These are phyloP conservation scores for Incumbomyces lentus DNA, from an alignment of 2,329 filamentous ascomycete genomes.

Conservation along the genomic window DNA sequence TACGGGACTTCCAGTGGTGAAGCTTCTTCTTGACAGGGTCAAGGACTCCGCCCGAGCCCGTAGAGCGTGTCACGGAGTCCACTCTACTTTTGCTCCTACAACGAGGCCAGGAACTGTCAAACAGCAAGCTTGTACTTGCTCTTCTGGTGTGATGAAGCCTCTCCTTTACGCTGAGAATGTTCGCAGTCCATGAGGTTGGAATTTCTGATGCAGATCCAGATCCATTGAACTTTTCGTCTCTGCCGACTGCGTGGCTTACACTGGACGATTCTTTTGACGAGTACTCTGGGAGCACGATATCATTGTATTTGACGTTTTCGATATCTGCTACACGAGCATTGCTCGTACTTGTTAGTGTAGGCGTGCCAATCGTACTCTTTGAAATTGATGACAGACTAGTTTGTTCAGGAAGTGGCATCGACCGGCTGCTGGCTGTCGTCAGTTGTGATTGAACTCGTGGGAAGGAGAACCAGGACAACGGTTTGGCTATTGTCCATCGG, in stretches of 20 bases:
- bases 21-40: constrained; percentile 10
- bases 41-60: not conserved
- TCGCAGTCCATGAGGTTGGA: not conserved
- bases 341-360: constrained; percentile 20
- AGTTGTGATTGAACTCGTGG: constrained; percentile 2
- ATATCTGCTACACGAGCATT: constrained; percentile 17
- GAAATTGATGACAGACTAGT: constrained; percentile 17
- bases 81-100: not conserved
- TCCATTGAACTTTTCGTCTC: not conserved
- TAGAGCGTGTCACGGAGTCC: not conserved
- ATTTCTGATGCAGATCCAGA: not conserved
- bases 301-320: constrained; percentile 17
- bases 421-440: constrained; percentile 9
- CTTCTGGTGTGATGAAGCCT: constrained; percentile 4
- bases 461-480: constrained; percentile 19
- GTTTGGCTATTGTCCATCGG: not conserved
- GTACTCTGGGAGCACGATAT: constrained; percentile 9
- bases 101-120: not conserved
- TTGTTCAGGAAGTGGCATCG: constrained; percentile 14
- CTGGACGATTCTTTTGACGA: not conserved
- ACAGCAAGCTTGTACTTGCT: constrained; percentile 4
- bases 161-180: constrained; percentile 2
- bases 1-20: not conserved
- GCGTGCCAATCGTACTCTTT: constrained; percentile 18
- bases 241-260: not conserved